Evolutionary conservation across 2,329 filamentous ascomycete genomes (phyloP).

Genomic region (Tolypocladium sp.): DNA sequence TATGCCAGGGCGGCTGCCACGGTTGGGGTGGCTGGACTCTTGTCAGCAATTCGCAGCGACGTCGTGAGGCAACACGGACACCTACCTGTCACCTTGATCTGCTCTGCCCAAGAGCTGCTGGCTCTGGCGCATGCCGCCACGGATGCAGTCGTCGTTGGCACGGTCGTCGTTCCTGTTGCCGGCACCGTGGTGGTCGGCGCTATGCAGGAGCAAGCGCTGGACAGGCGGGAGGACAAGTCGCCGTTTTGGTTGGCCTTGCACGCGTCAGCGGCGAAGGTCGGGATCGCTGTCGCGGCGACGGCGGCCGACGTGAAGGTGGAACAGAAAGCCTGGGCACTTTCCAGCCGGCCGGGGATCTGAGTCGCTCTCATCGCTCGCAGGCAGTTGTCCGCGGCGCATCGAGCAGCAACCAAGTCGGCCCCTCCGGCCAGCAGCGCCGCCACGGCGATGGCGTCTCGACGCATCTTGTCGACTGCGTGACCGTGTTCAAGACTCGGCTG

Average conservation of each 20-base stretch:
- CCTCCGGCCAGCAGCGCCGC: slow-evolving; percentile 2
- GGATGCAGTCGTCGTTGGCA: slow-evolving; percentile 1
- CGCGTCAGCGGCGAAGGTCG: slow-evolving; percentile 10
- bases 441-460: background rate
- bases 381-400: slow-evolving; percentile 26
- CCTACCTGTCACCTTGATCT: slow-evolving; percentile 1
- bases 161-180: slow-evolving; percentile 1
- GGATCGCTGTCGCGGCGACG: slow-evolving; percentile 7
- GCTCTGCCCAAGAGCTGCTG: slow-evolving; percentile 6
- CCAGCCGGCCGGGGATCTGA: slow-evolving; percentile 20
- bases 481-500: background rate
- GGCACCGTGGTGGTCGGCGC: slow-evolving; percentile 4
- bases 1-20: slow-evolving; percentile 25
- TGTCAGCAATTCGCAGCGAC: background rate
- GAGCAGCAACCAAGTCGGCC: slow-evolving; percentile 2
- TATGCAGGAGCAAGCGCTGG: slow-evolving; percentile 14
- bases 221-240: slow-evolving; percentile 8
- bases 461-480: background rate
- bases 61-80: background rate
- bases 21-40: slow-evolving; percentile 14
- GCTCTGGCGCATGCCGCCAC: slow-evolving; percentile 5
- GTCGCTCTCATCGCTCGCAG: slow-evolving; percentile 25
- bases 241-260: slow-evolving; percentile 12
- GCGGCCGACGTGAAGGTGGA: slow-evolving; percentile 11
- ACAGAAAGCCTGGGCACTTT: slow-evolving; percentile 23